Conservation (phyloP, 176 grass and related monocot genomes). For the Secale cereale region DNA sequence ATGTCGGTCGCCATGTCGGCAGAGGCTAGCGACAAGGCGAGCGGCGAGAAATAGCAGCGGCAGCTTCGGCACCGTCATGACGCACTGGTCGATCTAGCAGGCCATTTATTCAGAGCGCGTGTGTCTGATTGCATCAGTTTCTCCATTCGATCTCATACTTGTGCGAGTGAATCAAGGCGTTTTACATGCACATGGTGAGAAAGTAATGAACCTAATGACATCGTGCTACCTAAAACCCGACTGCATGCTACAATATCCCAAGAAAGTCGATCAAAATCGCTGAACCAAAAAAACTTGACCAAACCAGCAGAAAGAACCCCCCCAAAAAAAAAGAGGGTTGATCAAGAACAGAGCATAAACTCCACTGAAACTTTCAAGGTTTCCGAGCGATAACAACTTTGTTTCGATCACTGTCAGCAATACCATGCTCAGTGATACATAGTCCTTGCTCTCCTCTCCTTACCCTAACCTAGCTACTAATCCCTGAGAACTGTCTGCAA, state of each 20-base stretch:
- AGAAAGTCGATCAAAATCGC: too few species aligned
- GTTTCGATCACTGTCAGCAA: not conserved
- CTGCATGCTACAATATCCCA: too few species aligned
- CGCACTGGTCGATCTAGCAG: too few species aligned
- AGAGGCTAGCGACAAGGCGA: too few species aligned
- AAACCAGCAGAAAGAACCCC: not conserved
- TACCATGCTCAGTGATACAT: not conserved
- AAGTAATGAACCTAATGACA: too few species aligned
- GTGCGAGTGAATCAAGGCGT: not conserved
- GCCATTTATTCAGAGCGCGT: too few species aligned
- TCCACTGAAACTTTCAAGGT: not conserved
- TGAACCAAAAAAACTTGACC: not conserved
- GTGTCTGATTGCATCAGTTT: too few species aligned
- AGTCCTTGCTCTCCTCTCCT: not conserved
- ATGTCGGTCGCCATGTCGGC: too few species aligned
- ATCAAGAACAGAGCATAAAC: not conserved
- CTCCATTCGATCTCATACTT: too few species aligned
- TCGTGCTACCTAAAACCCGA: not conserved
- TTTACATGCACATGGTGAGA: not conserved
- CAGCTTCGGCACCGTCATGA: too few species aligned
- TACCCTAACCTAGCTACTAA: not conserved
- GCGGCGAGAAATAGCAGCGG: too few species aligned
- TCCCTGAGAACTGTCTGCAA: constrained; percentile 45
- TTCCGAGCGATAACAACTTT: not conserved
- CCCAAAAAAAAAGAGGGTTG: not conserved